phyloP scores from a whole-genome alignment of 2,329 filamentous ascomycete species.

The Exserohilum turcica region DNA sequence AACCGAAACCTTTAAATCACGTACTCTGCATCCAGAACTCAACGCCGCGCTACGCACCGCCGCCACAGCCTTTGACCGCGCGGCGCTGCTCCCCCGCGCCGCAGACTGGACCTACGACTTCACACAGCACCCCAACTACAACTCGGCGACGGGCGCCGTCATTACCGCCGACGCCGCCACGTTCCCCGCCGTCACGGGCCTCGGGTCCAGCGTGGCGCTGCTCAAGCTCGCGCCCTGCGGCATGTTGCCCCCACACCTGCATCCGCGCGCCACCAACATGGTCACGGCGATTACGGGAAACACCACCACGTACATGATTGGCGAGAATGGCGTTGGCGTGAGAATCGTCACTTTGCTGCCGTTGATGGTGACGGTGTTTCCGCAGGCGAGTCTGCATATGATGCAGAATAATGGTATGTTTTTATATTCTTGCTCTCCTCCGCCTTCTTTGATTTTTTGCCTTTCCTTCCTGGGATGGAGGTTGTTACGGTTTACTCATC shows the following conservation, averaged over 20 bases:
- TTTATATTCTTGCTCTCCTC: slow-evolving; percentile 5
- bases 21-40: slow-evolving; percentile 49
- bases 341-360: slow-evolving; percentile 51
- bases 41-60: slow-evolving; percentile 46
- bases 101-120: slow-evolving; percentile 59
- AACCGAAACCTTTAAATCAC: slow-evolving; percentile 43
- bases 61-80: slow-evolving; percentile 54
- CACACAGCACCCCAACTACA: slow-evolving; percentile 49
- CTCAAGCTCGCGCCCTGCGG: slow-evolving; percentile 57
- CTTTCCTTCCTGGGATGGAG: not conserved
- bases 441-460: not conserved
- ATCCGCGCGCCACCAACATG: slow-evolving; percentile 57
- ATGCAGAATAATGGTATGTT: slow-evolving; percentile 58
- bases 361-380: slow-evolving; percentile 58
- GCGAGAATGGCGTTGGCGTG: slow-evolving; percentile 56
- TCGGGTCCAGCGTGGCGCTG: slow-evolving; percentile 56
- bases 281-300: slow-evolving; percentile 56
- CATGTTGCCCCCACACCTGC: slow-evolving; percentile 58
- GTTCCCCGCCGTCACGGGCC: slow-evolving; percentile 55
- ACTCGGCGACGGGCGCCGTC: slow-evolving; percentile 55
- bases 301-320: slow-evolving; percentile 58
- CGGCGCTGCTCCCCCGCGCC: slow-evolving; percentile 48
- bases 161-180: slow-evolving; percentile 59
- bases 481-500: no score
- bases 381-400: slow-evolving; percentile 54